Evolutionary conservation across 129 eudicot genomes (phyloP).

Genomic region (Escallonia herrerae): DNA sequence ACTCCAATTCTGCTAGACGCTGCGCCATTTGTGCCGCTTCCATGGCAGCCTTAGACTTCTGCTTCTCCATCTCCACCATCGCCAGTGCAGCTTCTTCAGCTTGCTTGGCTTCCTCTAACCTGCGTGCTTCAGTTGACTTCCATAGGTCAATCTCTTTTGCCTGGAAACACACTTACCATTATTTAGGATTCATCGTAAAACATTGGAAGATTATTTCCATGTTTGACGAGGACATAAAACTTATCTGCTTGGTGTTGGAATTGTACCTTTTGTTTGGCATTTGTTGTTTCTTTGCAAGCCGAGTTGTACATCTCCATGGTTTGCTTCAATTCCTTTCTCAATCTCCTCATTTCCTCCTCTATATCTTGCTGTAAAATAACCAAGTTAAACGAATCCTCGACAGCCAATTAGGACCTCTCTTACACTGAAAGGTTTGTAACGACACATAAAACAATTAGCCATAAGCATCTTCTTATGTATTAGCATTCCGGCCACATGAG

Average conservation of each 20-base stretch:
- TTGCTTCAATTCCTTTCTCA: constrained; percentile 45
- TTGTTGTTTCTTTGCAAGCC: constrained; percentile 37
- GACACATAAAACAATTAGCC: no score
- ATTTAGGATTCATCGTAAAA: not conserved
- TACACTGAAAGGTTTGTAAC: no score
- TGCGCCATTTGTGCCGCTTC: constrained; percentile 58
- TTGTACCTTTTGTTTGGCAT: constrained; percentile 36
- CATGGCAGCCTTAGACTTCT: constrained; percentile 46
- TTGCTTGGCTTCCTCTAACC: constrained; percentile 17
- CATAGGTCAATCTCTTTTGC: constrained; percentile 30
- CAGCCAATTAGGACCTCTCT: not conserved
- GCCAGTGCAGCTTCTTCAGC: constrained; percentile 35
- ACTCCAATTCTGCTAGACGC: constrained; percentile 46
- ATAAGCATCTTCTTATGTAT: no score
- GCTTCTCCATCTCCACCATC: constrained; percentile 49
- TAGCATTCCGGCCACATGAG: no score
- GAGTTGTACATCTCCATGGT: constrained; percentile 45
- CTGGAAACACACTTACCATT: constrained; percentile 13
- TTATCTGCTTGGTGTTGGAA: not conserved
- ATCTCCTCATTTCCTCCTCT: constrained; percentile 42
- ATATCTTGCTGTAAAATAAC: constrained; percentile 31
- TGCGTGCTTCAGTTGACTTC: constrained; percentile 24
- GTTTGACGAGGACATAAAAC: not conserved
- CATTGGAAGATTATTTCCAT: not conserved
- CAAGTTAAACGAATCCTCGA: not conserved